These are phyloP conservation scores for Chlorella vulgaris DNA, from an alignment of 139 green algal species.

Conservation along the genomic window DNA sequence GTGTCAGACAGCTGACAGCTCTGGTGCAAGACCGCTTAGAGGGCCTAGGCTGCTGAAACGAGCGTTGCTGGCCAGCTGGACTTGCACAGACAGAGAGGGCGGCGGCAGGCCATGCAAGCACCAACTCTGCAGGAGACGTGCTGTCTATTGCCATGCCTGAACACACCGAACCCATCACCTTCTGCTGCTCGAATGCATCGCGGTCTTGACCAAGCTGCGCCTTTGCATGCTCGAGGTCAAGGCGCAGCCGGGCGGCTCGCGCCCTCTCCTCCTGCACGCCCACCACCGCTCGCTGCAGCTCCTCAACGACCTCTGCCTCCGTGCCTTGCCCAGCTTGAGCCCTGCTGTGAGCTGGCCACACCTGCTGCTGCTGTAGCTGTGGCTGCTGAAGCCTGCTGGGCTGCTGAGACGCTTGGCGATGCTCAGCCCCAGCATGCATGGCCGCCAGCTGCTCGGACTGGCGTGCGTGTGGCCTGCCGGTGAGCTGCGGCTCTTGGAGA, in stretches of 20 bases:
- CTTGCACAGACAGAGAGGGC: no score
- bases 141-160: not conserved
- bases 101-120: no score
- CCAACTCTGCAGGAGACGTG: no score
- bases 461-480: no score
- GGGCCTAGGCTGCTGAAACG: no score
- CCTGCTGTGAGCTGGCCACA: not conserved
- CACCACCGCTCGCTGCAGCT: slow-evolving; percentile 38
- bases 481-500: no score
- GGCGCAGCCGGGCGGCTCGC: slow-evolving; percentile 52
- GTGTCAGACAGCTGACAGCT: no score
- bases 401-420: no score
- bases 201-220: slow-evolving; percentile 66
- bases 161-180: slow-evolving; percentile 45
- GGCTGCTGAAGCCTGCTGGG: slow-evolving; percentile 1
- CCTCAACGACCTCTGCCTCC: slow-evolving; percentile 1
- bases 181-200: slow-evolving; percentile 60
- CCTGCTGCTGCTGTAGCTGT: slow-evolving; percentile 12
- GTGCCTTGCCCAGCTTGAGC: not conserved
- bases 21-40: no score
- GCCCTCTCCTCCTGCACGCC: slow-evolving; percentile 47
- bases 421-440: no score
- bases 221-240: slow-evolving; percentile 65
- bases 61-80: no score
- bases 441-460: no score